Conservation (phyloP, 345 rosid genomes). For the Linum tenue region DNA sequence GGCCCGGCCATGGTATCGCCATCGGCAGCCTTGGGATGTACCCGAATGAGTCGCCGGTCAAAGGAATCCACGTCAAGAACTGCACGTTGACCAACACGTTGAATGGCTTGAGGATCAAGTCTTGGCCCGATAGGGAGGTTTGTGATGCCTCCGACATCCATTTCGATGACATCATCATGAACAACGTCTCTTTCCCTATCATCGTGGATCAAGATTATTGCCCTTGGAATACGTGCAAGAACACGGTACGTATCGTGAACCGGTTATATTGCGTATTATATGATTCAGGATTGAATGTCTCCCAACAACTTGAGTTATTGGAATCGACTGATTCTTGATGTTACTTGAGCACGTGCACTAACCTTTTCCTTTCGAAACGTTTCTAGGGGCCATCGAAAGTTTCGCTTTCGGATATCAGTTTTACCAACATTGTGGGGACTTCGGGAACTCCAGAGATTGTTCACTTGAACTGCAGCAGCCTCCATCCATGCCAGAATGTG, state of each 20-base stretch:
- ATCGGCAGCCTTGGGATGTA: slow-evolving; percentile 28
- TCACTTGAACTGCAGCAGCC: neutral
- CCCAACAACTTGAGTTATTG: too few species aligned
- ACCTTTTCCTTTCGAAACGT: too few species aligned
- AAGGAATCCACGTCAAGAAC: neutral
- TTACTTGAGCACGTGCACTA: too few species aligned
- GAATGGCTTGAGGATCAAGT: neutral
- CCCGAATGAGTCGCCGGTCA: neutral
- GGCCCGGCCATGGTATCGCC: slow-evolving; percentile 72
- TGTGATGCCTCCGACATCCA: neutral
- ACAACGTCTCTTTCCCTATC: neutral
- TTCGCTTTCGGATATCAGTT: neutral
- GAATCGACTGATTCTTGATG: too few species aligned
- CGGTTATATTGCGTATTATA: too few species aligned
- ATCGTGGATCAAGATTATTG: neutral
- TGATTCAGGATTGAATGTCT: too few species aligned
- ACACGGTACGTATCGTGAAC: neutral
- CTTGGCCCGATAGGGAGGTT: neutral
- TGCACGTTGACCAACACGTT: neutral
- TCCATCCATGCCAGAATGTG: neutral
- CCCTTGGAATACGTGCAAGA: neutral
- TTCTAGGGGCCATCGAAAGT: neutral
- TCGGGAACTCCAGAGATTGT: neutral
- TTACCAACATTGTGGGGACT: neutral
- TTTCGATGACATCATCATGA: neutral